These are phyloP conservation scores for Strobilomyces echinocephalus DNA, from an alignment of 768 basidiomycete species.

Conservation along the genomic window DNA sequence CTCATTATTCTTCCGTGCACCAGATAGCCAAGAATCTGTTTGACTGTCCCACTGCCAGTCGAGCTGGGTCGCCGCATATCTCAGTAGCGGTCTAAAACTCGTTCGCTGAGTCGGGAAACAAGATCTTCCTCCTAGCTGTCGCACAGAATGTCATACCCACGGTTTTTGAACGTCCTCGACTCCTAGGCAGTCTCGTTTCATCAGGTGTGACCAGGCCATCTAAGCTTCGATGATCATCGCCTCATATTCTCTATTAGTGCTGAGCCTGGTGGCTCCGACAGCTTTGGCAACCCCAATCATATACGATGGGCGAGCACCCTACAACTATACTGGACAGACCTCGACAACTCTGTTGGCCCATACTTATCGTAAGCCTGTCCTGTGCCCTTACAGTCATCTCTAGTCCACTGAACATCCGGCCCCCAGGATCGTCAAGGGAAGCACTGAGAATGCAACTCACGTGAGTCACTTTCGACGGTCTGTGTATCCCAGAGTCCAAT, in stretches of 20 bases:
- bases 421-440: constrained; percentile 51
- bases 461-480: constrained; percentile 23
- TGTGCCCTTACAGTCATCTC: not conserved
- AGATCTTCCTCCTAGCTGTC: no score
- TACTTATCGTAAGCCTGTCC: constrained; percentile 47
- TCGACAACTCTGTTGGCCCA: constrained; percentile 46
- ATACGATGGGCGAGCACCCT: constrained; percentile 52
- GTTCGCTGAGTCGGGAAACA: no score
- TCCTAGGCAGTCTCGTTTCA: no score
- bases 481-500: not conserved
- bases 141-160: no score
- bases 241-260: no score
- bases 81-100: no score
- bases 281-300: constrained; percentile 33
- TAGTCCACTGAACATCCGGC: not conserved
- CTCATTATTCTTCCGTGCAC: no score
- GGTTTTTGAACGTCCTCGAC: no score
- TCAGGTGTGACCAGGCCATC: not conserved
- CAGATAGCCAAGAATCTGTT: no score
- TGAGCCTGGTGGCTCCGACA: not conserved
- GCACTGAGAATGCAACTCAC: constrained; percentile 40
- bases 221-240: not conserved
- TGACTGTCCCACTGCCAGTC: no score
- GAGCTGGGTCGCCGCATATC: no score
- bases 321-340: constrained; percentile 38